phyloP scores from a whole-genome alignment of 2,329 filamentous ascomycete species.

The Chalara sp. region DNA sequence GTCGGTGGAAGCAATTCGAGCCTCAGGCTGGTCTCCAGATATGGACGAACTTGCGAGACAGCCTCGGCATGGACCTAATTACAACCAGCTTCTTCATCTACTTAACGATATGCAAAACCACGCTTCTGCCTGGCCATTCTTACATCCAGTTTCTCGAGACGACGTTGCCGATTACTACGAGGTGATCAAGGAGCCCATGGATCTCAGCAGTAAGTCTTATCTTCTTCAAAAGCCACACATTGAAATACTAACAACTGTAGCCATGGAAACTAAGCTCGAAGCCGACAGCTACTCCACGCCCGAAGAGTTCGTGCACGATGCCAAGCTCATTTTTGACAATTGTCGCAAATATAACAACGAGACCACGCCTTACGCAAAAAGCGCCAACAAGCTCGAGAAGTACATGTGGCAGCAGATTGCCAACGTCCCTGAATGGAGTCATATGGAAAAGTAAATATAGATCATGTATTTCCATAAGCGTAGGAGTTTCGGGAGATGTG shows the following conservation, averaged over 20 bases:
- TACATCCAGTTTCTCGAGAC: conserved; percentile 87
- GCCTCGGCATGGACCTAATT: conserved; percentile 91
- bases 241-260: neutral
- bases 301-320: conserved; percentile 87
- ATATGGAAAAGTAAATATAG: conserved; percentile 26
- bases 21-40: conserved; percentile 89
- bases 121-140: conserved; percentile 88
- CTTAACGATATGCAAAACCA: conserved; percentile 96
- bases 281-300: conserved; percentile 86
- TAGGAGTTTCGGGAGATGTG: neutral
- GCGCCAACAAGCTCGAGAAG: conserved; percentile 85
- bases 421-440: conserved; percentile 86
- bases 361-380: conserved; percentile 90
- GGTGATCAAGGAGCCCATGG: conserved; percentile 97
- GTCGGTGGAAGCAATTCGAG: conserved; percentile 79
- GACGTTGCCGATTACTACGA: conserved; percentile 99
- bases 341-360: conserved; percentile 96
- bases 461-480: neutral
- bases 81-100: conserved; percentile 86
- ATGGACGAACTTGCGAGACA: conserved; percentile 97
- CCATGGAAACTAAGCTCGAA: conserved; percentile 94
- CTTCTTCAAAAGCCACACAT: neutral
- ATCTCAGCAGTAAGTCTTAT: conserved; percentile 54
- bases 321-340: conserved; percentile 86
- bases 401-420: conserved; percentile 94